A percentile compares a stretch with the other conserved stretches of the same genome.
phyloP scores from a whole-genome alignment of 2,329 filamentous ascomycete species.

The Aspergillus hortae region DNA sequence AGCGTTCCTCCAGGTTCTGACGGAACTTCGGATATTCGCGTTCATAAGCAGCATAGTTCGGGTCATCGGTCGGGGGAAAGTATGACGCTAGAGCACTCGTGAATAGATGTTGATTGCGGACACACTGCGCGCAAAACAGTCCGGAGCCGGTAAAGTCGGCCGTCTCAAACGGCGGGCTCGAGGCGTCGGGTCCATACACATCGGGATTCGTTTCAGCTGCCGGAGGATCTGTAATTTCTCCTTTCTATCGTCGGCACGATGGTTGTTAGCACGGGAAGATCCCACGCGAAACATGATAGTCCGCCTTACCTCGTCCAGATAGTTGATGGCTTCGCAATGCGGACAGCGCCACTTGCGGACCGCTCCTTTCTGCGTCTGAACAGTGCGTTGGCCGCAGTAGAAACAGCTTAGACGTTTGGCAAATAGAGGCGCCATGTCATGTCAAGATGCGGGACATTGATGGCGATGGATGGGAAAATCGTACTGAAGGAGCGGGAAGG shows the following conservation, averaged over 20 bases:
- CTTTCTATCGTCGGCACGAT: conserved; percentile 55
- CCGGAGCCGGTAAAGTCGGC: conserved; percentile 32
- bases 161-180: conserved; percentile 45
- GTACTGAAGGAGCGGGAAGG: conserved; percentile 11
- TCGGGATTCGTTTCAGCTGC: conserved; percentile 52
- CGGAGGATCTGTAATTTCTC: conserved; percentile 85
- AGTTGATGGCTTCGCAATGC: conserved; percentile 81
- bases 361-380: conserved; percentile 54
- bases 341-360: conserved; percentile 68
- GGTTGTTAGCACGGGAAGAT: conserved; percentile 18
- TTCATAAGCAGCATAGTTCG: conserved; percentile 67
- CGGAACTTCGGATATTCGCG: conserved; percentile 67
- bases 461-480: conserved; percentile 6
- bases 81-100: conserved; percentile 75
- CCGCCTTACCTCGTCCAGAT: conserved; percentile 71
- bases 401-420: conserved; percentile 64
- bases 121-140: conserved; percentile 71
- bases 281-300: neutral
- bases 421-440: conserved; percentile 41
- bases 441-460: conserved; percentile 11
- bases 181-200: conserved; percentile 30
- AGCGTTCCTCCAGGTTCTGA: conserved; percentile 70
- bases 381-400: conserved; percentile 73
- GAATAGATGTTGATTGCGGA: conserved; percentile 84
- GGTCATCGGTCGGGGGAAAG: conserved; percentile 62